A percentile compares a stretch with the other conserved stretches of the same genome.
These are phyloP conservation scores for Erythrophleum fordii DNA, from an alignment of 306 rosid species.

Conservation along the genomic window DNA sequence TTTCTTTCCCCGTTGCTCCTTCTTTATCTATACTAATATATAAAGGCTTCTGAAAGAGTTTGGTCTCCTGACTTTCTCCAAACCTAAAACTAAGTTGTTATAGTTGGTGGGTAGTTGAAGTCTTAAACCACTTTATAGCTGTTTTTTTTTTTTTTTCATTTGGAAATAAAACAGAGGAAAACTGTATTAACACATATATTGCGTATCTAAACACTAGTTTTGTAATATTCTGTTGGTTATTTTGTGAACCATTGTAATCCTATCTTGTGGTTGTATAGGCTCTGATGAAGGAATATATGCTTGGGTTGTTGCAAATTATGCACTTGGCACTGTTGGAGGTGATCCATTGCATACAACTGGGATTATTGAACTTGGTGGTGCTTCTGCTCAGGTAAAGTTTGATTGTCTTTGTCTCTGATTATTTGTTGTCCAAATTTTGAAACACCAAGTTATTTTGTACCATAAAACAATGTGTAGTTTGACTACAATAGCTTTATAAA, in stretches of 20 bases:
- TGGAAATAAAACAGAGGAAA: neutral
- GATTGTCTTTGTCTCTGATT: constrained; percentile 28
- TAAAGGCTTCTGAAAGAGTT: neutral
- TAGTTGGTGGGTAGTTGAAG: neutral
- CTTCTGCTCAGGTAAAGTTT: constrained; percentile 83
- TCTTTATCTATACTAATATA: neutral
- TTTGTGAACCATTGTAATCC: constrained; percentile 1
- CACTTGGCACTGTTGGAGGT: constrained; percentile 85
- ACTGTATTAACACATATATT: neutral
- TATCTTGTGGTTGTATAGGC: constrained; percentile 56
- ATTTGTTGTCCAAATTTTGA: neutral
- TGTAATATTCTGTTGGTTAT: neutral
- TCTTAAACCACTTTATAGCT: neutral
- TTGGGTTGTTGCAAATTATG: constrained; percentile 95
- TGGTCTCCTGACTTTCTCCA: neutral
- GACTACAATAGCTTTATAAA: neutral
- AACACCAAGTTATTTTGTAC: constrained; percentile 29
- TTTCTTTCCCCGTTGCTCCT: neutral
- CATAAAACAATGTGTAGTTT: neutral
- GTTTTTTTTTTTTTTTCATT: neutral
- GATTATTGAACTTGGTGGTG: constrained; percentile 92
- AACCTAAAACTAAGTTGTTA: neutral
- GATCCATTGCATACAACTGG: constrained; percentile 83
- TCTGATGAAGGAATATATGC: constrained; percentile 93
- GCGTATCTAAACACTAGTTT: neutral